These are phyloP conservation scores for Colletotrichum trifolii DNA, from an alignment of 2,329 filamentous ascomycete genomes.

Conservation along the genomic window DNA sequence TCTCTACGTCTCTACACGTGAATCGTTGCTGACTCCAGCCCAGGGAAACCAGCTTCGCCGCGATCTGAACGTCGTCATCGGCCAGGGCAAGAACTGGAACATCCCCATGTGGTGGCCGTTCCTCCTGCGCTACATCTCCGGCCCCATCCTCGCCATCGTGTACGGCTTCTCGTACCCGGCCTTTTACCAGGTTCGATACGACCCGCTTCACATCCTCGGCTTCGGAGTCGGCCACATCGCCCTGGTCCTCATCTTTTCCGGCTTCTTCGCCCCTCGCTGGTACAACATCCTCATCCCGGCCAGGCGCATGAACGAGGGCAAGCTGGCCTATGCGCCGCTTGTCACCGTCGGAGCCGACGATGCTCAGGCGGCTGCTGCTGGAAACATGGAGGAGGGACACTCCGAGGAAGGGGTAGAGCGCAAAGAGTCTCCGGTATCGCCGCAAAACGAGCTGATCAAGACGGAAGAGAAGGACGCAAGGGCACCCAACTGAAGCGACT, in stretches of 20 bases:
- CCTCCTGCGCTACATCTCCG: constrained; percentile 61
- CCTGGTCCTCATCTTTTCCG: constrained; percentile 58
- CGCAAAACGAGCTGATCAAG: constrained; percentile 11
- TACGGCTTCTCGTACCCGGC: constrained; percentile 63
- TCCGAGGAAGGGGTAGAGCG: constrained; percentile 6
- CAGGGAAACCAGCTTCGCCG: constrained; percentile 66
- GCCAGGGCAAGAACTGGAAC: constrained; percentile 64
- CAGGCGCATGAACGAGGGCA: constrained; percentile 58
- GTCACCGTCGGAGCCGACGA: constrained; percentile 33
- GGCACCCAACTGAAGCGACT: not conserved
- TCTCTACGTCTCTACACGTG: no score
- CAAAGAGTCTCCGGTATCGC: constrained; percentile 17
- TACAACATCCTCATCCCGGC: constrained; percentile 63
- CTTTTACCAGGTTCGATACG: constrained; percentile 59
- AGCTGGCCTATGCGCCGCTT: constrained; percentile 40
- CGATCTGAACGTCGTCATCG: constrained; percentile 66
- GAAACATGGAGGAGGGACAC: constrained; percentile 17
- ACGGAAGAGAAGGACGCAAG: constrained; percentile 8
- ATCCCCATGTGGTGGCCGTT: constrained; percentile 63
- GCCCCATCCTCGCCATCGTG: constrained; percentile 61
- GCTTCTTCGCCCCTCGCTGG: constrained; percentile 64
- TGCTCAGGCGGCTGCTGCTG: constrained; percentile 31
- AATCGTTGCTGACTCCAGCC: not conserved
- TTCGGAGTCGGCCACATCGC: constrained; percentile 60
- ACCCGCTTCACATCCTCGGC: constrained; percentile 62